These are phyloP conservation scores for Dioscorea zingiberensis DNA, from an alignment of 106 monocot genomes.

Conservation along the genomic window DNA sequence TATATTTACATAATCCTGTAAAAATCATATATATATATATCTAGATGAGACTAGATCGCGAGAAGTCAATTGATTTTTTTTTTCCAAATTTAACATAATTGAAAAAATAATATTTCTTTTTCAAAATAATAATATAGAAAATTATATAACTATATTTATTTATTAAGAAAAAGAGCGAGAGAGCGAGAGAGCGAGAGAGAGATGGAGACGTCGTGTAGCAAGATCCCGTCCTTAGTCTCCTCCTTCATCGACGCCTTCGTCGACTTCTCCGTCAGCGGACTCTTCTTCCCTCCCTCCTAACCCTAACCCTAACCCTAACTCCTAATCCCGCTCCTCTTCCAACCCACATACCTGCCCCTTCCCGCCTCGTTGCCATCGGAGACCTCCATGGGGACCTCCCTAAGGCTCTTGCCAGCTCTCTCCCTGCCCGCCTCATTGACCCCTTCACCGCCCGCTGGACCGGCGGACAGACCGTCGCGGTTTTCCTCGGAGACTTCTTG, in stretches of 20 bases:
- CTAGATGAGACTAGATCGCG: too few species aligned
- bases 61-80: too few species aligned
- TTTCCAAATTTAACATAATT: too few species aligned
- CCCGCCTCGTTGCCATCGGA: slow-evolving; percentile 80
- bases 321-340: slow-evolving; percentile 11
- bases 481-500: slow-evolving; percentile 89
- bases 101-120: too few species aligned
- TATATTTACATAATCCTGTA: too few species aligned
- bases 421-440: slow-evolving; percentile 60
- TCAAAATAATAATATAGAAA: too few species aligned
- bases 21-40: too few species aligned
- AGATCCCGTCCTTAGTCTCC: slow-evolving; percentile 52
- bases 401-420: slow-evolving; percentile 59
- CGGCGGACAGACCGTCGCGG: slow-evolving; percentile 57
- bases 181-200: background rate
- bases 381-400: slow-evolving; percentile 82
- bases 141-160: too few species aligned
- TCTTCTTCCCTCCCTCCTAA: slow-evolving; percentile 49
- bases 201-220: slow-evolving; percentile 22
- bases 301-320: too few species aligned
- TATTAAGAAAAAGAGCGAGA: too few species aligned
- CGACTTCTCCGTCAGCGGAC: slow-evolving; percentile 78
- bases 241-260: slow-evolving; percentile 94
- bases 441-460: slow-evolving; percentile 46
- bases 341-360: slow-evolving; percentile 39